A percentile compares a stretch with the other conserved stretches of the same genome.
phyloP scores from a whole-genome alignment of 2,329 filamentous ascomycete genomes.

The Clarireedia sp. region DNA sequence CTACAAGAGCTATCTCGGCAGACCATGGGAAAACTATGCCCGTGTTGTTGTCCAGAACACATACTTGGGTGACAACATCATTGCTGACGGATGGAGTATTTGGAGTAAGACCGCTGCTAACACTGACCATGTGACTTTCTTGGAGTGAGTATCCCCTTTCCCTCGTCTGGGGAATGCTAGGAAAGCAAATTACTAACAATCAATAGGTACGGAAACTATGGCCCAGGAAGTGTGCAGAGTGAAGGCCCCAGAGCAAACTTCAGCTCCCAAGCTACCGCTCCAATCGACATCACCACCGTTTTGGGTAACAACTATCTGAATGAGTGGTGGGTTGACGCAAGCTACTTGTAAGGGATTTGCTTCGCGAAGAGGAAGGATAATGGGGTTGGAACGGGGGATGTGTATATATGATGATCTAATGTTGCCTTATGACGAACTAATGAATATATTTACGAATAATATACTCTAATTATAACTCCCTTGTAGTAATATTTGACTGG shows the following conservation, averaged over 20 bases:
- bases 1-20: slow-evolving; percentile 41
- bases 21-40: slow-evolving; percentile 43
- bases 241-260: slow-evolving; percentile 16
- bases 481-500: too few species aligned
- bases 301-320: slow-evolving; percentile 9
- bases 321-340: slow-evolving; percentile 19
- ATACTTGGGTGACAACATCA: slow-evolving; percentile 40
- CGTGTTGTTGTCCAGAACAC: slow-evolving; percentile 45
- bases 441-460: too few species aligned
- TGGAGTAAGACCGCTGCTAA: slow-evolving; percentile 35
- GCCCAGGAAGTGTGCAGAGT: slow-evolving; percentile 31
- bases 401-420: too few species aligned
- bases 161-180: background rate
- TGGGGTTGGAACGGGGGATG: background rate
- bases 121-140: background rate
- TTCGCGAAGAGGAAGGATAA: background rate
- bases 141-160: background rate
- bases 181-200: background rate
- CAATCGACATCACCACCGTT: slow-evolving; percentile 11
- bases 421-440: too few species aligned
- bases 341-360: background rate
- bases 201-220: slow-evolving; percentile 35
- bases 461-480: too few species aligned
- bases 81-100: slow-evolving; percentile 40
- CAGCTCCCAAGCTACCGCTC: slow-evolving; percentile 8